Conservation (phyloP, 345 rosid species). For the Eucalyptus urophylla region DNA sequence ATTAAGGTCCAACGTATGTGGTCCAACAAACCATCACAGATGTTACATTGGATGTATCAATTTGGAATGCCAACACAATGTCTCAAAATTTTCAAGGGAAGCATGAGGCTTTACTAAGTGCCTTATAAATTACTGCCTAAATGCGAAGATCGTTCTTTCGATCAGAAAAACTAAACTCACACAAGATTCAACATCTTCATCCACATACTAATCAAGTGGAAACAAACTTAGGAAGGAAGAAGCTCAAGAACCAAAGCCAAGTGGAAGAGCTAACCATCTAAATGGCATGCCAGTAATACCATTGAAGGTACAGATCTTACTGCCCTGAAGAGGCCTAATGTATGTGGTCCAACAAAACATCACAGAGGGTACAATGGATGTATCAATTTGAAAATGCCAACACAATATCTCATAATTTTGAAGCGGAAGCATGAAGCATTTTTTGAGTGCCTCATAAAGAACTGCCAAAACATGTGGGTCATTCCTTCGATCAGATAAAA, state of each 20-base stretch:
- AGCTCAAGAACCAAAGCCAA: background rate
- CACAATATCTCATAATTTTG: background rate
- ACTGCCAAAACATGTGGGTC: background rate
- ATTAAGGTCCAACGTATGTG: conserved; percentile 18
- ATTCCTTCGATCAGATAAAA: background rate
- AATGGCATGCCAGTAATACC: background rate
- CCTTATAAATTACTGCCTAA: background rate
- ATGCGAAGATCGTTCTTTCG: background rate
- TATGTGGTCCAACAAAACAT: background rate
- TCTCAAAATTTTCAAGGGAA: background rate
- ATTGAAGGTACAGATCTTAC: conserved; percentile 20
- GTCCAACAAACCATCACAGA: background rate
- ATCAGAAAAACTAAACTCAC: background rate
- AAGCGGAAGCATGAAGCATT: background rate
- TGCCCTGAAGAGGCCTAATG: conserved; percentile 59
- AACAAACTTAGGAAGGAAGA: background rate
- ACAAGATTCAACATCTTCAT: background rate
- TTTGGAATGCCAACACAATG: background rate
- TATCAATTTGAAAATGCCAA: background rate
- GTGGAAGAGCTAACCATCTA: background rate
- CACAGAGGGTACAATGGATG: background rate
- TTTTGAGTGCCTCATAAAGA: background rate
- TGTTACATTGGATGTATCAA: background rate
- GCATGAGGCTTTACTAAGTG: background rate
- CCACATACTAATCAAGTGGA: background rate